phyloP scores from a whole-genome alignment of 2,329 filamentous ascomycete species.

The Arthrobotrys sinensis region DNA sequence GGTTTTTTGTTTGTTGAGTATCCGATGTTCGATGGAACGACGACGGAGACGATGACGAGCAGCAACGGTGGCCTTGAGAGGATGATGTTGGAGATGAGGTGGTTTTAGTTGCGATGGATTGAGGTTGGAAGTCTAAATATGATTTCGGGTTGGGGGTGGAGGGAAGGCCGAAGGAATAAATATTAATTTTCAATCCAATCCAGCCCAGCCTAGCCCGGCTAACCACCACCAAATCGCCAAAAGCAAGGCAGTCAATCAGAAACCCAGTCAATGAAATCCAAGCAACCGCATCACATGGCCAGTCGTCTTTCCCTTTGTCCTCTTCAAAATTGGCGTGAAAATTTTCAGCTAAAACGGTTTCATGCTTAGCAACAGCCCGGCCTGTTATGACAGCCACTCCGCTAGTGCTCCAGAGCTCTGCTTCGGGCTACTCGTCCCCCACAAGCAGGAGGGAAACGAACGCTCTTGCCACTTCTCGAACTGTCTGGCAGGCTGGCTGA shows the following conservation, averaged over 20 bases:
- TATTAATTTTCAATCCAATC: constrained; percentile 12
- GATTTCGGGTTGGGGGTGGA: neutral
- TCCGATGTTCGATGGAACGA: constrained; percentile 10
- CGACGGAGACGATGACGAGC: constrained; percentile 7
- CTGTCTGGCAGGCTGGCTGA: constrained; percentile 22
- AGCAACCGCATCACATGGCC: constrained; percentile 54
- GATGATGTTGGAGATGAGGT: constrained; percentile 31
- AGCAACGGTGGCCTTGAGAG: constrained; percentile 20
- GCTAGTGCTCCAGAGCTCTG: constrained; percentile 36
- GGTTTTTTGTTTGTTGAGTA: constrained; percentile 3
- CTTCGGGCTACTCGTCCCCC: constrained; percentile 35
- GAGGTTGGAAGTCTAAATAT: constrained; percentile 34
- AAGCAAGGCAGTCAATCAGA: constrained; percentile 29
- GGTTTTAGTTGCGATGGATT: constrained; percentile 53
- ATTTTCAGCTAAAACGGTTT: constrained; percentile 59
- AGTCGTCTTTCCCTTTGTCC: neutral
- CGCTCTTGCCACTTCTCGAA: constrained; percentile 49
- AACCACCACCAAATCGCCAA: neutral
- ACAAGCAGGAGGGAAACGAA: constrained; percentile 35
- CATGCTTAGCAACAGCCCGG: constrained; percentile 49
- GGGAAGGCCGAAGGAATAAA: constrained; percentile 10
- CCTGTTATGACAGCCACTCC: constrained; percentile 26
- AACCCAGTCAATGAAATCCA: constrained; percentile 10
- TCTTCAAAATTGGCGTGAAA: constrained; percentile 27
- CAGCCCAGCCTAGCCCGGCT: neutral